Percentiles rank a stretch among this genome's conserved stretches.
Evolutionary conservation across 805 yeast genomes (phyloP).

Genomic region (Lipomyces sp.): DNA sequence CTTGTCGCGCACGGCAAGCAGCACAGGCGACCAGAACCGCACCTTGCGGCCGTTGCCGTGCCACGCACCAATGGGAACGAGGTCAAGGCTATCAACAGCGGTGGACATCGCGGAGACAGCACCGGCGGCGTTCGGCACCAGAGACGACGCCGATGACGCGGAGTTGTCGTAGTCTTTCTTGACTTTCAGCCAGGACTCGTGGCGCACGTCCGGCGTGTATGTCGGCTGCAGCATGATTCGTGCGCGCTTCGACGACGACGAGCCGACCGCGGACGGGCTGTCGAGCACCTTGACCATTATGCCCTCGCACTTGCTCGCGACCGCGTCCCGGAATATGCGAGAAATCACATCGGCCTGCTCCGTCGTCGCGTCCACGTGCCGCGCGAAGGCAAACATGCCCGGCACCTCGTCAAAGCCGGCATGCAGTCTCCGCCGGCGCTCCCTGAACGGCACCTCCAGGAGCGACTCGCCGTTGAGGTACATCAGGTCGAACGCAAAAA

Average conservation of each 20-base stretch:
- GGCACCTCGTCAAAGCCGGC: conserved; percentile 9
- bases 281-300: conserved; percentile 34
- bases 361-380: conserved; percentile 24
- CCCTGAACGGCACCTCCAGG: conserved; percentile 16
- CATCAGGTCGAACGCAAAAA: conserved; percentile 31
- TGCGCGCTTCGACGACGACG: neutral
- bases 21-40: conserved; percentile 32
- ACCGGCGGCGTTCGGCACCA: no score
- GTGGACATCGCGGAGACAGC: neutral
- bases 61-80: conserved; percentile 34
- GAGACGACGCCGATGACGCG: no score
- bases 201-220: conserved; percentile 31
- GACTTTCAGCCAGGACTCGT: conserved; percentile 33
- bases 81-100: conserved; percentile 31
- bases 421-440: conserved; percentile 25
- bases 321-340: conserved; percentile 20
- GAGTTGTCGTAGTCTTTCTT: conserved; percentile 31
- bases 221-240: conserved; percentile 21
- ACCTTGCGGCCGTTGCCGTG: conserved; percentile 32
- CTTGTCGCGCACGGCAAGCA: conserved; percentile 31
- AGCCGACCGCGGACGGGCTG: neutral
- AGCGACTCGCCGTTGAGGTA: conserved; percentile 18
- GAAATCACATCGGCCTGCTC: conserved; percentile 19
- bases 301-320: conserved; percentile 30
- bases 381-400: conserved; percentile 20